phyloP scores from a whole-genome alignment of 306 rosid genomes.

The Ochetophila trinervis region DNA sequence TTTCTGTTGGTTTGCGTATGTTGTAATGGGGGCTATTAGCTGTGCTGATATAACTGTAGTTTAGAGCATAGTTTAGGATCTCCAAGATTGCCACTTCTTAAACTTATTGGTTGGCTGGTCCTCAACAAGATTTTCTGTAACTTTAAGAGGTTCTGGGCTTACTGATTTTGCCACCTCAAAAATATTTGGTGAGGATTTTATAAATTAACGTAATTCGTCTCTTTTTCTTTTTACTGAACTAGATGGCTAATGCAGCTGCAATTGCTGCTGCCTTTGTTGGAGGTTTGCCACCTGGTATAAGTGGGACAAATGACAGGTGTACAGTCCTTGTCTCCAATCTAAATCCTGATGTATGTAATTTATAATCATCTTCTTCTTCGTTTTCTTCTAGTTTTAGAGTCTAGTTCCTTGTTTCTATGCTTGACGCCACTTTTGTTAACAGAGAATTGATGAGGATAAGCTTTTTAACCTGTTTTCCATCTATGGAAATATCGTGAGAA shows the following conservation, averaged over 20 bases:
- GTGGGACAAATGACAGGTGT: slow-evolving; percentile 97
- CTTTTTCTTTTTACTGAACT: slow-evolving; percentile 23
- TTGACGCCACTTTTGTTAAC: slow-evolving; percentile 31
- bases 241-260: slow-evolving; percentile 91
- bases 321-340: slow-evolving; percentile 89
- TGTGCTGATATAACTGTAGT: background rate
- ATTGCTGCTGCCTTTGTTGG: slow-evolving; percentile 93
- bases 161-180: background rate
- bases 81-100: background rate
- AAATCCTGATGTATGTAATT: slow-evolving; percentile 75
- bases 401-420: slow-evolving; percentile 10
- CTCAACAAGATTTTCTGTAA: background rate
- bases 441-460: slow-evolving; percentile 97
- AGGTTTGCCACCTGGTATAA: slow-evolving; percentile 94
- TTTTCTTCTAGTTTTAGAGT: too few relatives aligned
- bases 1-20: background rate
- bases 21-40: background rate
- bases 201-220: background rate
- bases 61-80: background rate
- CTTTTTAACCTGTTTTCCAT: slow-evolving; percentile 94
- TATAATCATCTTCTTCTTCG: background rate
- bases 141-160: background rate
- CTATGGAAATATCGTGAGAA: slow-evolving; percentile 92
- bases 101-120: background rate
- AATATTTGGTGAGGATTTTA: background rate